These are phyloP conservation scores for Phlyctochytrium arcticum DNA, from an alignment of 192 early-diverging fungal genomes.

Conservation along the genomic window DNA sequence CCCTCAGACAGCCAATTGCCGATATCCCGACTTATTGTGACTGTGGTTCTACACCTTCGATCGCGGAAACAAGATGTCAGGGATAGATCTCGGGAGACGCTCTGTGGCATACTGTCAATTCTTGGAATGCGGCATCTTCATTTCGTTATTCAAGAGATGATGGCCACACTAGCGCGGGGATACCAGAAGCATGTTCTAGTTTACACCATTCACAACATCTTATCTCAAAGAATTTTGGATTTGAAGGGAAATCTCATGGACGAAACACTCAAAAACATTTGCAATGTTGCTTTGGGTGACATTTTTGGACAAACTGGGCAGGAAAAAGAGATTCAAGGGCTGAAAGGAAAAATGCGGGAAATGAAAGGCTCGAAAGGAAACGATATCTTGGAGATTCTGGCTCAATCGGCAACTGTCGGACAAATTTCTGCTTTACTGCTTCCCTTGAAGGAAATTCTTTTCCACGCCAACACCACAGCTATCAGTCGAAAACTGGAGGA, in stretches of 20 bases:
- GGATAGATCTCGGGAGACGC: constrained; percentile 78
- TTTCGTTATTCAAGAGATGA: constrained; percentile 86
- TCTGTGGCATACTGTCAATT: constrained; percentile 80
- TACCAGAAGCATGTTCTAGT: constrained; percentile 94
- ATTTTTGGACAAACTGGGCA: constrained; percentile 87
- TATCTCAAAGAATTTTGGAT: constrained; percentile 61
- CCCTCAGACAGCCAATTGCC: constrained; percentile 68
- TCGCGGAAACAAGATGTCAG: constrained; percentile 76
- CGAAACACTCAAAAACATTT: constrained; percentile 66
- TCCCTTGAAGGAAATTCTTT: constrained; percentile 84
- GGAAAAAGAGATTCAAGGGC: constrained; percentile 88
- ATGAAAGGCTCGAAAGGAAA: constrained; percentile 79
- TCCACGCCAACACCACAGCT: constrained; percentile 75
- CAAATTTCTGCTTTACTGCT: constrained; percentile 68
- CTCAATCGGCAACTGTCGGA: constrained; percentile 63
- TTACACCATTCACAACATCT: constrained; percentile 82
- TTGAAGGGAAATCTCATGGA: constrained; percentile 68
- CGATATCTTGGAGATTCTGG: constrained; percentile 83
- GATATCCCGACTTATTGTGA: constrained; percentile 83
- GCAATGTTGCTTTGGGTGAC: constrained; percentile 76
- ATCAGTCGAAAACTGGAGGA: constrained; percentile 75
- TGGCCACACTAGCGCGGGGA: constrained; percentile 70
- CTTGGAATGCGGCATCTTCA: constrained; percentile 79
- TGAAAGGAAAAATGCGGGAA: constrained; percentile 86
- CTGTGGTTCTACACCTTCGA: constrained; percentile 81